Conservation (phyloP, 2,329 filamentous ascomycete genomes). For the Leptographium galeiforme region DNA sequence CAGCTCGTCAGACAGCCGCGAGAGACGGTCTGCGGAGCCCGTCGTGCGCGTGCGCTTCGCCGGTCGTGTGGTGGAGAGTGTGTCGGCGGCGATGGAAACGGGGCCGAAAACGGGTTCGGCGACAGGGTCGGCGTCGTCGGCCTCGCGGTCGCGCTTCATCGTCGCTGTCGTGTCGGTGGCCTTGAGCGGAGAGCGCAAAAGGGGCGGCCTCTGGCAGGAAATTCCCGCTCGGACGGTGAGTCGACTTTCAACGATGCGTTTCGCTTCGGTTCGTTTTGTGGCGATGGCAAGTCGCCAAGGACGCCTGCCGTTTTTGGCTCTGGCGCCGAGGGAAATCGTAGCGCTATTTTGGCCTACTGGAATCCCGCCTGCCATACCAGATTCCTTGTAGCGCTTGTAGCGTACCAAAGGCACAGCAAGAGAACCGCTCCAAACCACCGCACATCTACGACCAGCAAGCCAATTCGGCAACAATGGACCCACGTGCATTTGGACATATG, state of each 20-base stretch:
- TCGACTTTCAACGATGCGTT: background rate
- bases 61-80: background rate
- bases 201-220: no score
- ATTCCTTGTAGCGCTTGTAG: background rate
- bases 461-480: no score
- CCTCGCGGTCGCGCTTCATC: background rate
- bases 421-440: no score
- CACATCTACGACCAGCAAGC: no score
- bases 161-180: background rate
- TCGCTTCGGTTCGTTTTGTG: background rate
- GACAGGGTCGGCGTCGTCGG: background rate
- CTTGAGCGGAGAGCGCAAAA: background rate
- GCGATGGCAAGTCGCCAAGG: no score
- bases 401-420: background rate
- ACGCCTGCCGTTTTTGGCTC: background rate
- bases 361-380: background rate
- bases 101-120: background rate
- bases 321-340: background rate
- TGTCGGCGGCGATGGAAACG: background rate
- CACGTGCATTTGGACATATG: no score
- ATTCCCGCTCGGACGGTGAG: no score
- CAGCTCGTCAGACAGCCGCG: slow-evolving; percentile 72
- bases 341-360: background rate
- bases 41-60: background rate
- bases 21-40: slow-evolving; percentile 44